Evolutionary conservation across 2,329 filamentous ascomycete genomes (phyloP).

Genomic region (Penicillium sp.): DNA sequence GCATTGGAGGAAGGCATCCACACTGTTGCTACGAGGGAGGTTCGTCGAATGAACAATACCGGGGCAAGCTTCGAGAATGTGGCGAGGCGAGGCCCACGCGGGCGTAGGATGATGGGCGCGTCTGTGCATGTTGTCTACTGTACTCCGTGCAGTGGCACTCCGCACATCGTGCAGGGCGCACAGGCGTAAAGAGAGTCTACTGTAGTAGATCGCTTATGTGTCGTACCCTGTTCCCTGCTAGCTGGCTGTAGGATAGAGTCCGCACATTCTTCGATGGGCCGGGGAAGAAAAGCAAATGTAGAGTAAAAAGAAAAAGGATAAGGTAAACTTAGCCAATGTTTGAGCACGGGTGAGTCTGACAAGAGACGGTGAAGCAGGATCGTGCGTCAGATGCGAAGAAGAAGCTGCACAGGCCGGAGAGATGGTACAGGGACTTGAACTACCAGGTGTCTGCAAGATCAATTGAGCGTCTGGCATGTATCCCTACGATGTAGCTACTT

Average conservation of each 20-base stretch:
- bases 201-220: not conserved
- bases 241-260: not conserved
- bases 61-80: constrained; percentile 24
- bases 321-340: not conserved
- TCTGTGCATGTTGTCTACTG: constrained; percentile 14
- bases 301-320: not conserved
- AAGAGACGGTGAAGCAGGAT: constrained; percentile 17
- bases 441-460: not conserved
- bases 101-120: not conserved
- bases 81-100: constrained; percentile 9
- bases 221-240: not conserved
- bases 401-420: not conserved
- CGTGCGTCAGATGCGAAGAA: not conserved
- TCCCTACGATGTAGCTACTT: not conserved
- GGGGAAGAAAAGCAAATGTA: not conserved
- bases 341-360: not conserved
- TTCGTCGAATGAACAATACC: not conserved
- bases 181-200: not conserved
- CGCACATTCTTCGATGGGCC: constrained; percentile 1
- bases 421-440: not conserved
- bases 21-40: not conserved
- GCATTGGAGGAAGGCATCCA: not conserved
- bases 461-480: not conserved
- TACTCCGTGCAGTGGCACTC: not conserved
- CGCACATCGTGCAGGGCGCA: not conserved